Percentiles rank a stretch among this genome's conserved stretches.
These are phyloP conservation scores for Gymnopilus dilepis DNA, from an alignment of 768 basidiomycete species.

Conservation along the genomic window DNA sequence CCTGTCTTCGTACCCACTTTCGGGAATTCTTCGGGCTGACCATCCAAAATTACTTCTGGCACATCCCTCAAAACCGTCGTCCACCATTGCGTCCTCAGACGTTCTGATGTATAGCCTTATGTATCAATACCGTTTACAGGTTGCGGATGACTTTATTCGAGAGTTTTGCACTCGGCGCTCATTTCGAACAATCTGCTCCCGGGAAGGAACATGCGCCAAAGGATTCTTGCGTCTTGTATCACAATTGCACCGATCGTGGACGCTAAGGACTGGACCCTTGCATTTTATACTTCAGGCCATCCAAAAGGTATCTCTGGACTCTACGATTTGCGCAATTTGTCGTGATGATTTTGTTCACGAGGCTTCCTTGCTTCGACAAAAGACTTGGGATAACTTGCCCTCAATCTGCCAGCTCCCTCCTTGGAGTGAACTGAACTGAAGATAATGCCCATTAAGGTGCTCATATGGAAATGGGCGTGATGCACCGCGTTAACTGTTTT, in stretches of 20 bases:
- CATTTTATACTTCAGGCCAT: slow-evolving; percentile 58
- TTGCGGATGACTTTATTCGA: slow-evolving; percentile 54
- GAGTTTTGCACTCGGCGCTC: slow-evolving; percentile 41
- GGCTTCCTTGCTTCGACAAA: slow-evolving; percentile 40
- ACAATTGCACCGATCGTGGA: slow-evolving; percentile 53
- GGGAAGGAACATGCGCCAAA: slow-evolving; percentile 38
- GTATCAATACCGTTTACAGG: slow-evolving; percentile 58
- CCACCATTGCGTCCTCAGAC: slow-evolving; percentile 45
- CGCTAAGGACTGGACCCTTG: slow-evolving; percentile 54
- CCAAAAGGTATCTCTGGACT: slow-evolving; percentile 41
- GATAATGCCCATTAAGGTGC: background rate
- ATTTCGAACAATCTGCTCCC: slow-evolving; percentile 35
- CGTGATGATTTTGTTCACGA: slow-evolving; percentile 47
- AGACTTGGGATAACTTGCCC: slow-evolving; percentile 56
- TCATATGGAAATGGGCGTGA: too few relatives aligned
- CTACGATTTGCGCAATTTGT: slow-evolving; percentile 49
- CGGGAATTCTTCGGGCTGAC: slow-evolving; percentile 51
- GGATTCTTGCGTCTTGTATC: slow-evolving; percentile 49
- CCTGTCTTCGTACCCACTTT: slow-evolving; percentile 59
- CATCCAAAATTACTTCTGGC: slow-evolving; percentile 56
- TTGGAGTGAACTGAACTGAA: slow-evolving; percentile 40
- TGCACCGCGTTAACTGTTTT: too few relatives aligned
- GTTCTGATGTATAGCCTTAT: slow-evolving; percentile 58
- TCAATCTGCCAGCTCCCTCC: slow-evolving; percentile 46
- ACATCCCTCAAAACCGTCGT: slow-evolving; percentile 56